A percentile compares a stretch with the other conserved stretches of the same genome.
Conservation (phyloP, 2,329 filamentous ascomycete genomes). For the Botrytis tulipae region DNA sequence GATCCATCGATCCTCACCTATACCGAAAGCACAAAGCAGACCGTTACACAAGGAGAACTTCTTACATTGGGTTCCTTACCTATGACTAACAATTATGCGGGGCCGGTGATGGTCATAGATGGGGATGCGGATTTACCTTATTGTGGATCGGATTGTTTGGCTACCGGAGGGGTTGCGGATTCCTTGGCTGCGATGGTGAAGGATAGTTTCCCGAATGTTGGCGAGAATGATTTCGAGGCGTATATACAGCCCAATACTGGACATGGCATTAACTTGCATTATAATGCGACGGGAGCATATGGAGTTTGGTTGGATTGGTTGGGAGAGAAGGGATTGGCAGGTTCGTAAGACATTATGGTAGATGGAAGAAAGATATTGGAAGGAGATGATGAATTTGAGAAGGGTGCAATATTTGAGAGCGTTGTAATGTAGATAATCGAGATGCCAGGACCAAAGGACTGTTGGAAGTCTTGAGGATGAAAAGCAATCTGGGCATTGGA, state of each 20-base stretch:
- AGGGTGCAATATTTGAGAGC: not conserved
- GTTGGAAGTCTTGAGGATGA: not conserved
- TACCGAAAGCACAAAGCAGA: not conserved
- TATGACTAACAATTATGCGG: conserved; percentile 12
- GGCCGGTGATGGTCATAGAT: conserved; percentile 57
- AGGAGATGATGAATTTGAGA: not conserved
- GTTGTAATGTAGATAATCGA: not conserved
- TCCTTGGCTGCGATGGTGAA: conserved; percentile 39
- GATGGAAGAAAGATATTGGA: not conserved
- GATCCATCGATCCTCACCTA: not conserved
- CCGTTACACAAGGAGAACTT: not conserved
- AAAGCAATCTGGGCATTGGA: not conserved
- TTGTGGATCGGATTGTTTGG: conserved; percentile 60
- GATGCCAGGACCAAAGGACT: not conserved
- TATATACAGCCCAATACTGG: conserved; percentile 52
- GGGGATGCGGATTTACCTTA: conserved; percentile 54
- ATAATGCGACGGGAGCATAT: conserved; percentile 40
- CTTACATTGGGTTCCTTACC: not conserved
- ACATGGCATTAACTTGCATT: conserved; percentile 50
- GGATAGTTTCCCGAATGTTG: conserved; percentile 32
- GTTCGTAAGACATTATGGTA: not conserved
- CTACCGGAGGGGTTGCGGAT: conserved; percentile 39
- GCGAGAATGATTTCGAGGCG: conserved; percentile 36
- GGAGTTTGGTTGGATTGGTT: conserved; percentile 41
- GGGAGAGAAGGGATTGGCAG: not conserved